These are phyloP conservation scores for Leccinum variicolor DNA, from an alignment of 768 basidiomycete genomes.

Conservation along the genomic window DNA sequence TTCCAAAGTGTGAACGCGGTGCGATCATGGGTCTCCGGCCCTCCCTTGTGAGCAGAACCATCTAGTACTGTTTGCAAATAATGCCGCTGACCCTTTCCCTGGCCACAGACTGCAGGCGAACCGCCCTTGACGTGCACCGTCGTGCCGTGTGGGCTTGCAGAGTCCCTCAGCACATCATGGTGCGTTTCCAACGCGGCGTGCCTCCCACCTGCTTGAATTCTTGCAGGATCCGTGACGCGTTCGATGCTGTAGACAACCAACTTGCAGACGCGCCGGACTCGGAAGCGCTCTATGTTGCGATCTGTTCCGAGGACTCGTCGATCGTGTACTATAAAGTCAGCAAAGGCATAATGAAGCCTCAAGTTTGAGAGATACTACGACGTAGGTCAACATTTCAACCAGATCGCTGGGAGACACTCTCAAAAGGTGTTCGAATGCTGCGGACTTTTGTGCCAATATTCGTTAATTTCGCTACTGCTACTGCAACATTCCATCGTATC, in stretches of 20 bases:
- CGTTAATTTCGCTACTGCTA: neutral
- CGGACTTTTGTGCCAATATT: conserved; percentile 1
- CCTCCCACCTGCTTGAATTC: neutral
- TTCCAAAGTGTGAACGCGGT: conserved; percentile 49
- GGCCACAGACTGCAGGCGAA: conserved; percentile 36
- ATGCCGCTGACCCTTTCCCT: neutral
- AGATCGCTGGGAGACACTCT: neutral
- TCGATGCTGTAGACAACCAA: conserved; percentile 39
- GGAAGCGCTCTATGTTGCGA: conserved; percentile 60
- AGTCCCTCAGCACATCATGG: conserved; percentile 64
- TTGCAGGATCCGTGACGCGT: conserved; percentile 56
- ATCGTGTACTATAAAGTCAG: conserved; percentile 84
- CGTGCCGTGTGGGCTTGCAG: conserved; percentile 66
- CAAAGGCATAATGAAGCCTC: conserved; percentile 72
- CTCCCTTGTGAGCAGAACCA: conserved; percentile 39
- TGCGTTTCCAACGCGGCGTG: conserved; percentile 24
- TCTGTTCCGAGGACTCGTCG: conserved; percentile 74
- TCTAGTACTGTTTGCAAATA: neutral
- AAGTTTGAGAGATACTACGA: conserved; percentile 36
- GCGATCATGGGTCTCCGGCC: conserved; percentile 59
- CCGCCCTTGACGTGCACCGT: conserved; percentile 37
- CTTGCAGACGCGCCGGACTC: conserved; percentile 33
- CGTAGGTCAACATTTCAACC: too few relatives aligned
- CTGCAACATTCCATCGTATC: conserved; percentile 31
- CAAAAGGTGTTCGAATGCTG: neutral